Evolutionary conservation across 768 basidiomycete species (phyloP).

Genomic region (Amanita phalloides): DNA sequence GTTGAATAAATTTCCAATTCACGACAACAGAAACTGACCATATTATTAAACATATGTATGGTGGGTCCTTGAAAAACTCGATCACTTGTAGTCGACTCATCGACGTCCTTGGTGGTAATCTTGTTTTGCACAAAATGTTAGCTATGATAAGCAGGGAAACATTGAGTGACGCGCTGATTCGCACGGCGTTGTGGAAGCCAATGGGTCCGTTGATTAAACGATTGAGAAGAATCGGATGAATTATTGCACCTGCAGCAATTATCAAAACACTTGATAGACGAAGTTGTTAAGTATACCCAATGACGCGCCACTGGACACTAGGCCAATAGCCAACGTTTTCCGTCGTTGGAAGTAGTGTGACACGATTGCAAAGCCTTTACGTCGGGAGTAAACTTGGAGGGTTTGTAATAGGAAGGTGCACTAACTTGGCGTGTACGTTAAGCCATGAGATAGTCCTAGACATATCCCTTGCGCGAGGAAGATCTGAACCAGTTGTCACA

Average conservation of each 20-base stretch:
- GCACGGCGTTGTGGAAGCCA: constrained; percentile 30
- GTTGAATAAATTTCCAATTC: constrained; percentile 18
- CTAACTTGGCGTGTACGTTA: constrained; percentile 31
- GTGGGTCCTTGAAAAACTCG: background rate
- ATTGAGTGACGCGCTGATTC: constrained; percentile 27
- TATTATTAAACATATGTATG: constrained; percentile 15
- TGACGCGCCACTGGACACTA: constrained; percentile 26
- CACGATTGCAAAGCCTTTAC: constrained; percentile 30
- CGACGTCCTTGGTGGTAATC: constrained; percentile 21
- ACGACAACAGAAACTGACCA: constrained; percentile 7
- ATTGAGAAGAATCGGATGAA: constrained; percentile 54
- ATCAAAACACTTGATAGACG: background rate
- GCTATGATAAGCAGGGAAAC: constrained; percentile 21
- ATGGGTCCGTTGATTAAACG: constrained; percentile 23
- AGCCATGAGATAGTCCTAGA: constrained; percentile 35
- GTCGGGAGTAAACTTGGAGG: background rate
- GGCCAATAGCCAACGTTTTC: constrained; percentile 39
- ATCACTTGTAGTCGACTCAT: constrained; percentile 13
- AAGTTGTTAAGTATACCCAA: constrained; percentile 13
- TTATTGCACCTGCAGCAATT: constrained; percentile 28
- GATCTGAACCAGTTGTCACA: constrained; percentile 19
- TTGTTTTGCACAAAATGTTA: constrained; percentile 20
- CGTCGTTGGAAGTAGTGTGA: constrained; percentile 42
- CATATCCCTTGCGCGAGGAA: constrained; percentile 42
- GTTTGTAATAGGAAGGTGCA: background rate